Evolutionary conservation across 805 yeast genomes (phyloP).

Genomic region (Yamadazyma takamatsuzukensis): DNA sequence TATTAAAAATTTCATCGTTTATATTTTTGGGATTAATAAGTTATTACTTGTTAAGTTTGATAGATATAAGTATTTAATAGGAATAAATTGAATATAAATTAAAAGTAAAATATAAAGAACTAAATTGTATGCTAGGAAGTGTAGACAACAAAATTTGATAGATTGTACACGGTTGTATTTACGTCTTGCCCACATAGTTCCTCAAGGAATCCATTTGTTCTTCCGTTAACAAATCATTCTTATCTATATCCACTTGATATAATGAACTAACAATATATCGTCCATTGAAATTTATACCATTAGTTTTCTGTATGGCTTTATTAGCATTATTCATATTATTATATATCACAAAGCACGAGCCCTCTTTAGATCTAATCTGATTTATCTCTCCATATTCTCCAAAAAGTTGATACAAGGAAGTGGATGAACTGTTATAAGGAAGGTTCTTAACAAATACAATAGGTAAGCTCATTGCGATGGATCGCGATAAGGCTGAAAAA

Average conservation of each 20-base stretch:
- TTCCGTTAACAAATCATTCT: constrained; percentile 13
- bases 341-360: constrained; percentile 48
- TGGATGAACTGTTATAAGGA: constrained; percentile 46
- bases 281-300: constrained; percentile 58
- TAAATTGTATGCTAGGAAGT: no score
- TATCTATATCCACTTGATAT: constrained; percentile 41
- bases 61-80: constrained; percentile 22
- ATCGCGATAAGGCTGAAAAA: no score
- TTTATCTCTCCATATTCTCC: constrained; percentile 54
- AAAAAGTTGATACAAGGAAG: constrained; percentile 48
- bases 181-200: constrained; percentile 1
- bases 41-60: constrained; percentile 41
- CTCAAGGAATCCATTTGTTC: constrained; percentile 26
- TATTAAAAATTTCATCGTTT: constrained; percentile 59
- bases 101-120: constrained; percentile 3
- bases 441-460: constrained; percentile 55
- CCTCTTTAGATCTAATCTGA: constrained; percentile 44
- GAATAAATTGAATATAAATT: constrained; percentile 1
- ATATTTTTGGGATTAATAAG: constrained; percentile 58
- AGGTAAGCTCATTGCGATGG: constrained; percentile 30
- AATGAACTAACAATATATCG: constrained; percentile 52
- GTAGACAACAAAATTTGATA: no score
- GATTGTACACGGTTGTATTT: no score
- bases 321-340: constrained; percentile 45
- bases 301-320: constrained; percentile 51